These are phyloP conservation scores for Corylus heterophylla DNA, from an alignment of 306 rosid species.

Conservation along the genomic window DNA sequence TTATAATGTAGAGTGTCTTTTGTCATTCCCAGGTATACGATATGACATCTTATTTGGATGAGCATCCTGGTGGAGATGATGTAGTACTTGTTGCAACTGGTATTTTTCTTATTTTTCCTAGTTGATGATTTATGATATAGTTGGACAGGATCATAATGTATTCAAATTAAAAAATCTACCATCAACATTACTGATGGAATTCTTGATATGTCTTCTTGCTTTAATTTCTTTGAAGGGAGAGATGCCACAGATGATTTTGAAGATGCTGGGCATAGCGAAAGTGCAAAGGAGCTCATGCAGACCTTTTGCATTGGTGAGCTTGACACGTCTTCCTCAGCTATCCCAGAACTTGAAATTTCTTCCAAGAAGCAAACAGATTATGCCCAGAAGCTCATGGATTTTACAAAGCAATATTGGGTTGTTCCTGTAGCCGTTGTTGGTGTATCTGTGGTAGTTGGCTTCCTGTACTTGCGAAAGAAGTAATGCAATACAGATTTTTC, in stretches of 20 bases:
- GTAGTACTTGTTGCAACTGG: constrained; percentile 70
- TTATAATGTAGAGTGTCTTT: neutral
- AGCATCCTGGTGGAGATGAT: constrained; percentile 96
- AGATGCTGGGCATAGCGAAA: constrained; percentile 88
- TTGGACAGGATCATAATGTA: neutral
- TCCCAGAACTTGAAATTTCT: constrained; percentile 37
- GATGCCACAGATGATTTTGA: constrained; percentile 93
- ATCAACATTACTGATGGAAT: constrained; percentile 17
- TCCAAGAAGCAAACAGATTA: constrained; percentile 27
- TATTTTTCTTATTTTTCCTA: constrained; percentile 26
- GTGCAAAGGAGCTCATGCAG: constrained; percentile 71
- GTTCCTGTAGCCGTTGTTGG: constrained; percentile 56
- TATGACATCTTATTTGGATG: constrained; percentile 74
- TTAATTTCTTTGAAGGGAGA: constrained; percentile 48
- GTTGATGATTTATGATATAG: neutral
- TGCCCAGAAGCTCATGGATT: constrained; percentile 36
- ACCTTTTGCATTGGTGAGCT: constrained; percentile 67
- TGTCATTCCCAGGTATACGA: constrained; percentile 64
- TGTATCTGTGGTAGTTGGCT: constrained; percentile 54
- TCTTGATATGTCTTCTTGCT: constrained; percentile 22
- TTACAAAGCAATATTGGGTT: constrained; percentile 64
- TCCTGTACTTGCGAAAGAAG: constrained; percentile 62
- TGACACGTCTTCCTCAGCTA: constrained; percentile 40
- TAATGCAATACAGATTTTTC: constrained; percentile 25
- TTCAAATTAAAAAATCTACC: constrained; percentile 8